These are phyloP conservation scores for Acorus gramineus DNA, from an alignment of 106 monocot genomes.

Conservation along the genomic window DNA sequence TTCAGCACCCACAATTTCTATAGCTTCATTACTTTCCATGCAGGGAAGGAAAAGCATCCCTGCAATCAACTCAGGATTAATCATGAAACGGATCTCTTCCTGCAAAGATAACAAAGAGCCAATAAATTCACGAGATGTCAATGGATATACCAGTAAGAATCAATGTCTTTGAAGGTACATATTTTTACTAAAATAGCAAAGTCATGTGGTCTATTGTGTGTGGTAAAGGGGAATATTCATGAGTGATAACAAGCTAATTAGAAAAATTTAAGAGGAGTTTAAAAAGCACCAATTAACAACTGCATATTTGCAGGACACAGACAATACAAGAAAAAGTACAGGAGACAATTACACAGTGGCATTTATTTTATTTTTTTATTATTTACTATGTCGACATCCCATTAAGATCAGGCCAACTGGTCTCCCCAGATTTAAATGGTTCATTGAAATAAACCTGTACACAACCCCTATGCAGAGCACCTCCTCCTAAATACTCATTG, in stretches of 20 bases:
- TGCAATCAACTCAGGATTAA: constrained; percentile 82
- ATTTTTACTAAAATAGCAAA: no score
- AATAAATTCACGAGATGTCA: background rate
- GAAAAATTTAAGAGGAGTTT: background rate
- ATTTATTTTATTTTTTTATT: no score
- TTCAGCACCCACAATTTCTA: constrained; percentile 88
- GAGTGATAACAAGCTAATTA: background rate
- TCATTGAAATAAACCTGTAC: constrained; percentile 74
- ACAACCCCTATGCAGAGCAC: constrained; percentile 80
- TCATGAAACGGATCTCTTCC: constrained; percentile 99
- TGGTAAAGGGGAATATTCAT: background rate
- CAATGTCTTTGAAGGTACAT: no score
- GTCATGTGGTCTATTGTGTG: no score
- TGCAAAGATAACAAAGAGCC: constrained; percentile 16
- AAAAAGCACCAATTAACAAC: no score
- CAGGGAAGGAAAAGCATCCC: constrained; percentile 91
- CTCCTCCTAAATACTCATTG: constrained; percentile 94
- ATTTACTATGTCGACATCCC: no score
- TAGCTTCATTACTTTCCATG: constrained; percentile 82
- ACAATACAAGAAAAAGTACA: background rate
- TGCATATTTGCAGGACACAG: no score
- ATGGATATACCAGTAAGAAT: no score
- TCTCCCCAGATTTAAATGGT: constrained; percentile 21
- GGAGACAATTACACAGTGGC: background rate
- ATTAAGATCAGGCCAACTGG: constrained; percentile 2